Percentiles rank a stretch among this genome's conserved stretches.
These are phyloP conservation scores for Dacryopinax spathularia DNA, from an alignment of 768 basidiomycete species.

Conservation along the genomic window DNA sequence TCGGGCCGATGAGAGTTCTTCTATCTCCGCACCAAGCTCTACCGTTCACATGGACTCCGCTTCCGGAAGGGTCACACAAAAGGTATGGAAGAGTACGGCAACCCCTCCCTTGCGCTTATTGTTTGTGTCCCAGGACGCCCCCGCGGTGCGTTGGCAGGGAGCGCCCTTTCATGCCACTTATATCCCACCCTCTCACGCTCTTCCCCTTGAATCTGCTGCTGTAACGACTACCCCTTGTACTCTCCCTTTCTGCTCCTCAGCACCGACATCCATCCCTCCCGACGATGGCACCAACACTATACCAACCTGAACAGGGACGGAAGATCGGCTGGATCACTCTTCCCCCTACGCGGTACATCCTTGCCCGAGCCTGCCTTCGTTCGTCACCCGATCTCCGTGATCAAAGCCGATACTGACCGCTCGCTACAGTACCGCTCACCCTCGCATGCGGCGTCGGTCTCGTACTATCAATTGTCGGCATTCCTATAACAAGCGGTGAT, in stretches of 20 bases:
- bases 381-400: not conserved
- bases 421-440: not conserved
- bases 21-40: not conserved
- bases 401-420: not conserved
- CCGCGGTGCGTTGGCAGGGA: constrained; percentile 4
- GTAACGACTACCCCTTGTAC: not conserved
- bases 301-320: not conserved
- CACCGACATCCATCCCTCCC: not conserved
- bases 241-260: not conserved
- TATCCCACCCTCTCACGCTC: not conserved
- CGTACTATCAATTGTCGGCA: not conserved
- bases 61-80: constrained; percentile 3
- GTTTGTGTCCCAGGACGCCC: not conserved
- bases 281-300: not conserved
- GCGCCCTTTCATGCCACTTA: not conserved
- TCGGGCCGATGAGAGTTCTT: too few relatives aligned
- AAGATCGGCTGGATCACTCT: constrained; percentile 1
- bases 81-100: not conserved
- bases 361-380: not conserved
- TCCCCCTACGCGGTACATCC: not conserved
- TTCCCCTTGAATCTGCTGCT: not conserved
- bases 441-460: not conserved
- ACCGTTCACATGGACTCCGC: not conserved
- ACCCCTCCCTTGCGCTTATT: not conserved
- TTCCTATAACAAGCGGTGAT: not conserved